Base-by-base conservation (phyloP, 257 asterid species). In the Eucommia ulmoides region DNA sequence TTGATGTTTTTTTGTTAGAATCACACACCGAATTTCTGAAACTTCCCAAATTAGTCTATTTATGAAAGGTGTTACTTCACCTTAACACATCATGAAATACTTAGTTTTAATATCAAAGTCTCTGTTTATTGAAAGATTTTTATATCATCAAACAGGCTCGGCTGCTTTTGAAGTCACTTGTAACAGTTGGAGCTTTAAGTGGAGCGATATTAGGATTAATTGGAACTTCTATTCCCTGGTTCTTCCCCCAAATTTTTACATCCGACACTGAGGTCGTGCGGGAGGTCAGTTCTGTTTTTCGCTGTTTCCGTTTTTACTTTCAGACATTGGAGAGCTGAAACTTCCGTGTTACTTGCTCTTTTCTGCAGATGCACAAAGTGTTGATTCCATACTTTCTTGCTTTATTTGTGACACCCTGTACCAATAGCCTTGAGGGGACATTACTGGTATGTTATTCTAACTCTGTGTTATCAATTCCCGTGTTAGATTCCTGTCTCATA, bases 351-450 rank as follows among this genome's bases (percentile, higher is more conserved):
- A 6, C 24, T 23, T 35, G 41, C 47, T 26, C 24, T 22, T 52
- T 47, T 52, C 22, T 64, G 74, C 94, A 89, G 98, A 85, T 82
- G 94, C 98, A 85, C 76, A 74, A 73, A 75, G 91, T 80, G 53
- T 65, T 89, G 84, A 62, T 89, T 56, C 96, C 94, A 19, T 85
- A 62, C 74, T 80, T 76, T 67, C 76, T 85, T 49, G 80, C 98
- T 23, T 84, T 89, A 24, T 80, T 72, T 35, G 68, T 85, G 62
- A 74, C 94, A 14, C 96, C 98, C 23, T 74, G 86, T 72, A 87
- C 85, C 21, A 94, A 85, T 60, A 72, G 96, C 81, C 91, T 85
- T 29, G 98, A 89, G 78, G 98, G 98, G 59, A 85, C 96, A 25
- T 67, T 89, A 61, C 55, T 89, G 75, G 98, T 85, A 71, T 25